These are phyloP conservation scores for Paxillus rubicundulus DNA, from an alignment of 768 basidiomycete species.

Conservation along the genomic window DNA sequence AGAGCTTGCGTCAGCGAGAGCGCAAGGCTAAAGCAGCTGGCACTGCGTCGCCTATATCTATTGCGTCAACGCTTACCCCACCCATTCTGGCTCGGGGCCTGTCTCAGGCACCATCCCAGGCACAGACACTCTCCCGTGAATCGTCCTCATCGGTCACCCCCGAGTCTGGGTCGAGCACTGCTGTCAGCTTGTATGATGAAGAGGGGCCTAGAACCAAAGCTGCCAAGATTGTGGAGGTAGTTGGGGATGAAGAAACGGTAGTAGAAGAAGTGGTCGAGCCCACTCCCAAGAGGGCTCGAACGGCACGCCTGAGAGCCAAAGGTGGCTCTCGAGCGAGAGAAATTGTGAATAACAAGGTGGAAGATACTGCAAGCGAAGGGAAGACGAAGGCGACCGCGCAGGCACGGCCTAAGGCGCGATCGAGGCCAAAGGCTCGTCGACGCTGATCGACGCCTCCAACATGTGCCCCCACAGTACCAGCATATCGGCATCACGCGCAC, in stretches of 20 bases:
- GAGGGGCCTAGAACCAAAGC: slow-evolving; percentile 23
- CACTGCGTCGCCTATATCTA: slow-evolving; percentile 24
- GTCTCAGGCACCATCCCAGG: slow-evolving; percentile 9
- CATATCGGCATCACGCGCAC: slow-evolving; percentile 20
- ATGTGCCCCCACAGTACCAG: slow-evolving; percentile 11
- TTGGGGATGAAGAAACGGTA: slow-evolving; percentile 12
- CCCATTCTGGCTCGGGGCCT: slow-evolving; percentile 19
- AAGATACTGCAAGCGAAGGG: slow-evolving; percentile 6
- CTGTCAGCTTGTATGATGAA: slow-evolving; percentile 31
- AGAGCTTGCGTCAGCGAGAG: slow-evolving; percentile 30
- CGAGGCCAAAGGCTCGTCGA: slow-evolving; percentile 27
- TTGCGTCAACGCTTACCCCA: slow-evolving; percentile 31
- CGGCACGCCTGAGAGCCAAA: slow-evolving; percentile 22
- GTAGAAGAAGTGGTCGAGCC: slow-evolving; percentile 12
- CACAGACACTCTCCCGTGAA: slow-evolving; percentile 22
- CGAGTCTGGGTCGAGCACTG: slow-evolving; percentile 34
- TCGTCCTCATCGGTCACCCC: slow-evolving; percentile 19
- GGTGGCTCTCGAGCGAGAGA: slow-evolving; percentile 17
- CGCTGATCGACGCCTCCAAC: slow-evolving; percentile 21
- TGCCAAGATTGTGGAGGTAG: slow-evolving; percentile 10
- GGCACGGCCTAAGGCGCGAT: slow-evolving; percentile 32
- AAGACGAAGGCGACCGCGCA: slow-evolving; percentile 21
- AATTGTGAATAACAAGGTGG: slow-evolving; percentile 15
- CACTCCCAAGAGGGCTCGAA: slow-evolving; percentile 19
- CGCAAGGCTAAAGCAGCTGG: slow-evolving; percentile 21